Evolutionary conservation across 2,329 filamentous ascomycete species (phyloP).

Genomic region (Fusarium hainanense): DNA sequence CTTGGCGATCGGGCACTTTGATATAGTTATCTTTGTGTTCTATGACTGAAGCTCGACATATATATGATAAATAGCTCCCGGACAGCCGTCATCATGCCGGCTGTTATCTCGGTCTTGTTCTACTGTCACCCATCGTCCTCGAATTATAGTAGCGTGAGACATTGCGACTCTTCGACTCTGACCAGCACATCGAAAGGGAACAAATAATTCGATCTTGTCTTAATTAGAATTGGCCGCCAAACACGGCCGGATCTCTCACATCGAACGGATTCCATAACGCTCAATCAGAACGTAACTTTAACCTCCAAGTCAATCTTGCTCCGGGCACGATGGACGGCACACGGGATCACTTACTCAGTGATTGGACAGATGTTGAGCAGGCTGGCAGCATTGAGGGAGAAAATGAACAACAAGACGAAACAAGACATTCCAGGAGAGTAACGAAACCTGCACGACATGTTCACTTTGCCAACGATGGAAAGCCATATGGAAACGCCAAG

Average conservation of each 20-base stretch:
- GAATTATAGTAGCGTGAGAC: not conserved
- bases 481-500: constrained; percentile 7
- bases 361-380: constrained; percentile 35
- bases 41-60: constrained; percentile 22
- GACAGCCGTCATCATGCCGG: constrained; percentile 5
- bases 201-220: not conserved
- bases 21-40: constrained; percentile 6
- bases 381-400: not conserved
- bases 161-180: not conserved
- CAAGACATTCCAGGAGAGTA: not conserved
- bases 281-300: constrained; percentile 11
- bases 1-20: constrained; percentile 19
- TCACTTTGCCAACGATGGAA: constrained; percentile 16
- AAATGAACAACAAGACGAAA: not conserved
- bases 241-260: not conserved
- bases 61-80: constrained; percentile 39
- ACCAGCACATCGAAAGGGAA: not conserved
- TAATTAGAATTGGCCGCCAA: not conserved
- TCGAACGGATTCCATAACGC: constrained; percentile 8
- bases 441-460: constrained; percentile 9
- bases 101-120: not conserved
- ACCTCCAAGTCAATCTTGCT: constrained; percentile 3
- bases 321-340: constrained; percentile 3
- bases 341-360: constrained; percentile 32
- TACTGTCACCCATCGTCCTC: not conserved